Base-by-base conservation (phyloP, 2,329 filamentous ascomycete species). In the Aureobasidium pullulans region DNA sequence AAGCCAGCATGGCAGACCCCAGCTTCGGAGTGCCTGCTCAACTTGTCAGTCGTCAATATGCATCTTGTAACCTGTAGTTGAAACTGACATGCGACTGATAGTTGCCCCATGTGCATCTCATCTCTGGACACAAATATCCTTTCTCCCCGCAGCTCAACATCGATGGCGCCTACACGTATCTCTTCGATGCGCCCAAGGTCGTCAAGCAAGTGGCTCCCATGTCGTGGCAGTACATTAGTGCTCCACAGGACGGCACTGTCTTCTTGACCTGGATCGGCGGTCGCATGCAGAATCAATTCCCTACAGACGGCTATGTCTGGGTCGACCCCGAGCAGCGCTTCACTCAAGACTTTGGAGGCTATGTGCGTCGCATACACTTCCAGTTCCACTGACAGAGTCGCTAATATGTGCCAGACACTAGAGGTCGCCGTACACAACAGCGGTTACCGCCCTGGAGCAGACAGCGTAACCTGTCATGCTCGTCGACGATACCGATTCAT, bases 301-400 rank as follows among this genome's bases (percentile, higher is more conserved):
- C 93, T 8, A 96, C 88, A 37, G 93, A 99, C 76, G 94, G 94
- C 48, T 95, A 92, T 71, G 80, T 96, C 16, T 99, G 92, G 92
- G 86, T 86, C 15, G 88, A 91, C 65, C 82, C 84, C 6, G 93
- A 99, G 75, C 81, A 86, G 57, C 83, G 84, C 44, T 93, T 86
- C 66, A 85, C 86, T 63, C 85, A 91, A 62, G 88, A 95, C 61
- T 82, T 86, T 62, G 77, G 79, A 62, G 86, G 86, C 64, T 88
- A 86, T 72, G 84, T 86, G 79, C 67, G 80, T 70, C 44, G 46
- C 39, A 60, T 37, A 44, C 19, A 36, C 31, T 48, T 39, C 46
- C 43, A 47, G 23, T 16, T 39, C 50, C 13, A 40, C 15, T 29
- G 13, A 42, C 43, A 15, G 43, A 29, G 7, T 61, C 50, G 32